A percentile compares a stretch with the other conserved stretches of the same genome.
Evolutionary conservation across 768 basidiomycete species (phyloP).

Genomic region (Termitomyces sp.): DNA sequence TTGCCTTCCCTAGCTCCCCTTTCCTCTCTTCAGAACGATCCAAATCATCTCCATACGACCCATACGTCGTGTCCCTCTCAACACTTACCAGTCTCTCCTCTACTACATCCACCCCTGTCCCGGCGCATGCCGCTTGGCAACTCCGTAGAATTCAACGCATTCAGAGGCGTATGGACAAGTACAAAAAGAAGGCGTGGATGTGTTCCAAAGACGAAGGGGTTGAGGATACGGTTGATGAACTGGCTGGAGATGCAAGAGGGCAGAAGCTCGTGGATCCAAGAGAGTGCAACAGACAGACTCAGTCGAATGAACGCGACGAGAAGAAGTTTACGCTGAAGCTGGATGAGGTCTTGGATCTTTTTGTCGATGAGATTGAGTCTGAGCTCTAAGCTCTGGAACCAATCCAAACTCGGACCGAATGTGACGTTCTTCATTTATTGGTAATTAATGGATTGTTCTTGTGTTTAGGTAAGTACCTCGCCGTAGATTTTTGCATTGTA

Average conservation of each 20-base stretch:
- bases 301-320: background rate
- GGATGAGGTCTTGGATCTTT: constrained; percentile 25
- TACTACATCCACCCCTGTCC: constrained; percentile 23
- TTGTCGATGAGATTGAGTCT: constrained; percentile 26
- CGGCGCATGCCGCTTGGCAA: constrained; percentile 29
- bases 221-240: constrained; percentile 18
- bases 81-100: constrained; percentile 11
- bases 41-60: constrained; percentile 6
- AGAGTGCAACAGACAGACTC: background rate
- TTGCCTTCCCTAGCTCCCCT: constrained; percentile 1
- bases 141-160: constrained; percentile 30
- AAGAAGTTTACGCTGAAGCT: constrained; percentile 5
- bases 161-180: constrained; percentile 28
- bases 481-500: background rate
- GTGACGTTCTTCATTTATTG: background rate
- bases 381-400: constrained; percentile 17
- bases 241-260: background rate
- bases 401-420: background rate
- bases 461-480: background rate
- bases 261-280: background rate
- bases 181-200: constrained; percentile 29
- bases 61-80: constrained; percentile 13
- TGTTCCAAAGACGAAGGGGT: constrained; percentile 26
- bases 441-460: background rate
- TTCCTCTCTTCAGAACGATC: constrained; percentile 3